A percentile compares a stretch with the other conserved stretches of the same genome.
These are phyloP conservation scores for Teunomyces stri DNA, from an alignment of 805 yeast genomes.

Conservation along the genomic window DNA sequence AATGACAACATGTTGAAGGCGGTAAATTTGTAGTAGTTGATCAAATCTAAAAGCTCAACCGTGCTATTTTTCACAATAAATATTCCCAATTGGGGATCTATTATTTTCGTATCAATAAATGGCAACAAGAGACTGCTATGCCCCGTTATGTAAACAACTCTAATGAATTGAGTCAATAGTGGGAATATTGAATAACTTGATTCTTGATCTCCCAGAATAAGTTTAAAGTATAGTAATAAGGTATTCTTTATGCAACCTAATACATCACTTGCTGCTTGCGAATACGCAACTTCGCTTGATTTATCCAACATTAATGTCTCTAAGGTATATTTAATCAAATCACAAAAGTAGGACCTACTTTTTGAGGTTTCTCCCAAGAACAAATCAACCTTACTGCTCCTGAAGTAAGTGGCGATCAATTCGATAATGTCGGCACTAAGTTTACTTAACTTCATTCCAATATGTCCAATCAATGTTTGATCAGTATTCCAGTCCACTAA, in stretches of 20 bases:
- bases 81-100: slow-evolving; percentile 21
- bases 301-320: slow-evolving; percentile 6
- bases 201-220: slow-evolving; percentile 11
- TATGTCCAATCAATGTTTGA: slow-evolving; percentile 1
- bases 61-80: slow-evolving; percentile 11
- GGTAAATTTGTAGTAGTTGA: slow-evolving; percentile 24
- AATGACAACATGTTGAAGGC: slow-evolving; percentile 26
- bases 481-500: not conserved
- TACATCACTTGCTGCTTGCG: not conserved
- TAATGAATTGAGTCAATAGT: slow-evolving; percentile 14
- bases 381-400: not conserved
- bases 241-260: slow-evolving; percentile 5
- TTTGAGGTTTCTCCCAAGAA: not conserved
- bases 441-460: slow-evolving; percentile 10
- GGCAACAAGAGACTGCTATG: slow-evolving; percentile 14
- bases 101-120: slow-evolving; percentile 8
- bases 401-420: not conserved
- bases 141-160: slow-evolving; percentile 17
- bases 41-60: slow-evolving; percentile 17
- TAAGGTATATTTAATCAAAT: slow-evolving; percentile 6
- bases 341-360: slow-evolving; percentile 2
- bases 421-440: slow-evolving; percentile 7
- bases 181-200: slow-evolving; percentile 12
- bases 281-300: not conserved
- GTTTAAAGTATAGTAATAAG: slow-evolving; percentile 3